Conservation (phyloP, 768 basidiomycete species). For the Sarcomyxa edulis region DNA sequence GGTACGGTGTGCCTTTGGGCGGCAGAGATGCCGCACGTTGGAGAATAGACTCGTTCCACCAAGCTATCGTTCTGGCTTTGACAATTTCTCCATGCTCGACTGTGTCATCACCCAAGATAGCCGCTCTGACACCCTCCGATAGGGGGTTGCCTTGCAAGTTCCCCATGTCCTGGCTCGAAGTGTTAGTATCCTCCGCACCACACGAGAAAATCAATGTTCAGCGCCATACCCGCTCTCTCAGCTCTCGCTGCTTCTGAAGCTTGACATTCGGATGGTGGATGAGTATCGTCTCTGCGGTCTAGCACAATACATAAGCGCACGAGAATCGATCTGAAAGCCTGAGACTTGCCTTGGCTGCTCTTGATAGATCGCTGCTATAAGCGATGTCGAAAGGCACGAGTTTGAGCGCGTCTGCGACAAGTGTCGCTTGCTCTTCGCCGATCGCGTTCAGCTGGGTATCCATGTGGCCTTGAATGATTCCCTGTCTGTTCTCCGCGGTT, state of each 20-base stretch:
- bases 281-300: conserved; percentile 69
- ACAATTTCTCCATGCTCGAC: conserved; percentile 38
- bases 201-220: neutral
- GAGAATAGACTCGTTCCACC: conserved; percentile 55
- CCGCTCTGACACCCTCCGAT: conserved; percentile 9
- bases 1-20: conserved; percentile 20
- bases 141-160: conserved; percentile 45
- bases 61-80: conserved; percentile 41
- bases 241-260: conserved; percentile 36
- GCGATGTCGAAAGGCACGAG: conserved; percentile 51
- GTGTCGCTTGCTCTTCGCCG: conserved; percentile 54
- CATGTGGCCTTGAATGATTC: conserved; percentile 71
- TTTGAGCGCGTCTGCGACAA: conserved; percentile 50
- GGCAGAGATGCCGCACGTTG: conserved; percentile 17
- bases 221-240: conserved; percentile 62
- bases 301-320: conserved; percentile 1
- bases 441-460: conserved; percentile 62
- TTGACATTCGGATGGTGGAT: conserved; percentile 41
- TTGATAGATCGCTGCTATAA: conserved; percentile 65
- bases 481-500: conserved; percentile 59
- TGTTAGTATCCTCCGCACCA: conserved; percentile 13
- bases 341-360: conserved; percentile 57
- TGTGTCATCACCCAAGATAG: conserved; percentile 20
- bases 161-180: conserved; percentile 57
- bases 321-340: no score